A percentile compares a stretch with the other conserved stretches of the same genome.
phyloP scores from a whole-genome alignment of 2,329 filamentous ascomycete species.

The Chrysoporthe austroafricana region DNA sequence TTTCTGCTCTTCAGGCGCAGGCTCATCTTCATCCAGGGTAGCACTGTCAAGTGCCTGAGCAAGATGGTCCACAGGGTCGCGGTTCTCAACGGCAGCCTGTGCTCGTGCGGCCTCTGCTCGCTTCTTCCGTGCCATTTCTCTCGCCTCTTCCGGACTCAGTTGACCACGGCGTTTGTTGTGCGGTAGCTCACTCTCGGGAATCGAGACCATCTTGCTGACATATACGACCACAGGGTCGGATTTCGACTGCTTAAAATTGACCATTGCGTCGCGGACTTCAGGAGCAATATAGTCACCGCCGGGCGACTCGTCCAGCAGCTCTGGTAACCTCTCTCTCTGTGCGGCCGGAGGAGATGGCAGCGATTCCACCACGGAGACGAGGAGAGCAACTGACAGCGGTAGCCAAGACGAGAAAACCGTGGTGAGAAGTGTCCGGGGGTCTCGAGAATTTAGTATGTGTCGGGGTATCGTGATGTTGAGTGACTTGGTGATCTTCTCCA shows the following conservation, averaged over 20 bases:
- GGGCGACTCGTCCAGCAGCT: slow-evolving; percentile 78
- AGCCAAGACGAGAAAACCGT: slow-evolving; percentile 90
- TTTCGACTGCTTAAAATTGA: slow-evolving; percentile 71
- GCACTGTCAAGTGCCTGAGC: slow-evolving; percentile 64
- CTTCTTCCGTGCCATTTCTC: slow-evolving; percentile 85
- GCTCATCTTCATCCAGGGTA: slow-evolving; percentile 57
- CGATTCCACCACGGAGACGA: slow-evolving; percentile 93
- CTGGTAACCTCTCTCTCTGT: slow-evolving; percentile 79
- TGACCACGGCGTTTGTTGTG: slow-evolving; percentile 80
- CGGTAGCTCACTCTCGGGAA: slow-evolving; percentile 89
- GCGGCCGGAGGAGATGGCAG: slow-evolving; percentile 82
- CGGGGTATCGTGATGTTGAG: slow-evolving; percentile 80
- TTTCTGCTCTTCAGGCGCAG: slow-evolving; percentile 49
- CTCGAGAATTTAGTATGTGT: slow-evolving; percentile 82
- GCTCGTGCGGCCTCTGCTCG: slow-evolving; percentile 84
- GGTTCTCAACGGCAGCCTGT: slow-evolving; percentile 60
- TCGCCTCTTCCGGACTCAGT: slow-evolving; percentile 86
- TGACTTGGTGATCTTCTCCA: slow-evolving; percentile 96
- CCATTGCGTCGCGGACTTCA: slow-evolving; percentile 77
- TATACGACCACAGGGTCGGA: slow-evolving; percentile 87
- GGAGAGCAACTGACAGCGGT: slow-evolving; percentile 85
- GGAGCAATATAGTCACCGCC: slow-evolving; percentile 72
- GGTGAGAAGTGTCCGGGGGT: slow-evolving; percentile 81
- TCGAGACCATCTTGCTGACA: slow-evolving; percentile 96
- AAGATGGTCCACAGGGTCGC: slow-evolving; percentile 57